These are phyloP conservation scores for Marasmius sp. DNA, from an alignment of 1,284 basidiomycete species.

Conservation along the genomic window DNA sequence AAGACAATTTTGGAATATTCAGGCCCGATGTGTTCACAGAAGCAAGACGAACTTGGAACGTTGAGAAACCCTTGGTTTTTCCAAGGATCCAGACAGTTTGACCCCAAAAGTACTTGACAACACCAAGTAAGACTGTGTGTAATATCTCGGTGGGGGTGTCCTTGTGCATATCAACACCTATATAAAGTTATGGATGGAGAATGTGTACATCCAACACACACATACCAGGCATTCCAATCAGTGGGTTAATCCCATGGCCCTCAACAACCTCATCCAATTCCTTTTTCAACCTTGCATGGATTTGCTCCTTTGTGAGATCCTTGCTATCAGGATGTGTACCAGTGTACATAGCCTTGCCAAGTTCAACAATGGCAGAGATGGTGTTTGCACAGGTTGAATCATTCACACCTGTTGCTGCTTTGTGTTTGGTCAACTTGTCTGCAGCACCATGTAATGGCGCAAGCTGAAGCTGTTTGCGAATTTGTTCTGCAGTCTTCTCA, in stretches of 20 bases:
- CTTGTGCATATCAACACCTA: conserved; percentile 28
- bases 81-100: conserved; percentile 7
- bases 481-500: not conserved
- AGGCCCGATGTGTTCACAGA: conserved; percentile 18
- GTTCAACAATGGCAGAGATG: conserved; percentile 7
- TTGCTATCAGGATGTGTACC: not conserved
- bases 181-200: not conserved
- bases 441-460: conserved; percentile 24
- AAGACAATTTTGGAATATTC: conserved; percentile 17
- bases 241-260: not conserved
- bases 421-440: conserved; percentile 25
- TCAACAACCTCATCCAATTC: not conserved
- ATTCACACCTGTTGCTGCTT: conserved; percentile 26
- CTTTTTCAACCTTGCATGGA: not conserved
- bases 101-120: conserved; percentile 35
- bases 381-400: not conserved
- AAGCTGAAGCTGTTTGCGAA: not conserved
- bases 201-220: not conserved
- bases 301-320: not conserved
- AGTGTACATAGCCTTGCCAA: conserved; percentile 12
- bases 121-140: conserved; percentile 34
- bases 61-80: conserved; percentile 2
- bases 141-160: conserved; percentile 38
- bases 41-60: conserved; percentile 14
- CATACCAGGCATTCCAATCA: not conserved